Conservation (phyloP, 306 rosid genomes). For the Astragalus glycyphyllos region DNA sequence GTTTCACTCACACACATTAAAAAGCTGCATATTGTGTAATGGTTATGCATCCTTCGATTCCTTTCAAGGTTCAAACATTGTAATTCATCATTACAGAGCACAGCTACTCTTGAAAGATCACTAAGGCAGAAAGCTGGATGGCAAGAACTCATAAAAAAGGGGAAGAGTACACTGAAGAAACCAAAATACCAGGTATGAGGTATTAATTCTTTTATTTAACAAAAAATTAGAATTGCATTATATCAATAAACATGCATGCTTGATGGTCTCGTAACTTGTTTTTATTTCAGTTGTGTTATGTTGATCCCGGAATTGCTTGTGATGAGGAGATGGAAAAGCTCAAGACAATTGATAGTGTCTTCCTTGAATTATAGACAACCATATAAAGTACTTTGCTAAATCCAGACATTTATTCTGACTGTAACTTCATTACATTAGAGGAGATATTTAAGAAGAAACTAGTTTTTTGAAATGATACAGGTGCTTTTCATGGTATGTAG, state of each 20-base stretch:
- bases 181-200: conserved; percentile 86
- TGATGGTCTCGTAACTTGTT: conserved; percentile 43
- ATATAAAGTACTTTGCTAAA: conserved; percentile 29
- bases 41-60: neutral
- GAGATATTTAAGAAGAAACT: conserved; percentile 27
- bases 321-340: conserved; percentile 66
- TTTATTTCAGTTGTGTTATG: conserved; percentile 74
- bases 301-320: conserved; percentile 75
- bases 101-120: conserved; percentile 60
- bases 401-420: conserved; percentile 37
- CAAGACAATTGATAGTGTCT: conserved; percentile 67
- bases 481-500: conserved; percentile 7
- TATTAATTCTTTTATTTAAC: conserved; percentile 36
- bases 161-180: conserved; percentile 72
- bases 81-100: conserved; percentile 58
- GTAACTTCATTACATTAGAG: conserved; percentile 29
- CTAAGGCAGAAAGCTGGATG: conserved; percentile 66
- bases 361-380: conserved; percentile 64
- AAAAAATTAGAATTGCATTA: conserved; percentile 19
- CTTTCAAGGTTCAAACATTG: conserved; percentile 35
- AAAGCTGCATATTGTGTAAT: conserved; percentile 23
- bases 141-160: conserved; percentile 77
- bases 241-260: conserved; percentile 5
- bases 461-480: conserved; percentile 19
- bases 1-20: conserved; percentile 5